These are phyloP conservation scores for Taphrina sp. DNA, from an alignment of 1,139 yeast genomes.

Conservation along the genomic window DNA sequence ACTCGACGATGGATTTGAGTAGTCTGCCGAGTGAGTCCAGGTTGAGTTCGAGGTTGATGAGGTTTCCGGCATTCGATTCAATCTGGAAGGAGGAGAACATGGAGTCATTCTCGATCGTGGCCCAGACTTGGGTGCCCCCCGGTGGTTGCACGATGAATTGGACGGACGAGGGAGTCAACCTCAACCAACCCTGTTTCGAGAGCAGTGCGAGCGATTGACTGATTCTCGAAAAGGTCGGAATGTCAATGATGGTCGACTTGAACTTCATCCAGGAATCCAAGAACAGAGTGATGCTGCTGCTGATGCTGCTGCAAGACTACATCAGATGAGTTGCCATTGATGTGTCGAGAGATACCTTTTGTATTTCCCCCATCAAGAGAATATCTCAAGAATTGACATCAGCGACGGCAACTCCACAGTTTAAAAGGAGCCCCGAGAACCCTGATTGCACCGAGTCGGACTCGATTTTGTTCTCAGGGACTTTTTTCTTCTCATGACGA, in stretches of 20 bases:
- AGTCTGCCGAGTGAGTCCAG: conserved; percentile 32
- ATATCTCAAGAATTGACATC: too few species aligned
- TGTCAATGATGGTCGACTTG: conserved; percentile 31
- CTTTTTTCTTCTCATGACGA: too few species aligned
- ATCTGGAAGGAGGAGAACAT: conserved; percentile 29
- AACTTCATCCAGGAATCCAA: conserved; percentile 34
- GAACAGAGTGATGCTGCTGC: neutral
- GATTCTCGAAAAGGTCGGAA: conserved; percentile 22
- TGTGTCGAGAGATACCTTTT: too few species aligned
- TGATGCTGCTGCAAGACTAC: neutral
- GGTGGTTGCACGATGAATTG: conserved; percentile 35
- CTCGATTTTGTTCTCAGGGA: too few species aligned
- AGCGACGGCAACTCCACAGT: too few species aligned
- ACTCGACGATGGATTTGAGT: conserved; percentile 27
- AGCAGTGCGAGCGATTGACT: conserved; percentile 41
- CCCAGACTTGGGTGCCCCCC: conserved; percentile 35
- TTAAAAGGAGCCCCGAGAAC: too few species aligned
- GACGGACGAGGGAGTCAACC: conserved; percentile 32
- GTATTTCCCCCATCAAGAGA: too few species aligned
- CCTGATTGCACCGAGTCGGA: too few species aligned
- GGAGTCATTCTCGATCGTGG: conserved; percentile 24
- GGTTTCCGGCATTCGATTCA: conserved; percentile 35
- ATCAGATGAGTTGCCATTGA: too few species aligned
- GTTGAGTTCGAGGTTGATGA: conserved; percentile 35
- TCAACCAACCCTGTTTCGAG: conserved; percentile 32